phyloP scores from a whole-genome alignment of 129 eudicot species.

The Logfia minima region DNA sequence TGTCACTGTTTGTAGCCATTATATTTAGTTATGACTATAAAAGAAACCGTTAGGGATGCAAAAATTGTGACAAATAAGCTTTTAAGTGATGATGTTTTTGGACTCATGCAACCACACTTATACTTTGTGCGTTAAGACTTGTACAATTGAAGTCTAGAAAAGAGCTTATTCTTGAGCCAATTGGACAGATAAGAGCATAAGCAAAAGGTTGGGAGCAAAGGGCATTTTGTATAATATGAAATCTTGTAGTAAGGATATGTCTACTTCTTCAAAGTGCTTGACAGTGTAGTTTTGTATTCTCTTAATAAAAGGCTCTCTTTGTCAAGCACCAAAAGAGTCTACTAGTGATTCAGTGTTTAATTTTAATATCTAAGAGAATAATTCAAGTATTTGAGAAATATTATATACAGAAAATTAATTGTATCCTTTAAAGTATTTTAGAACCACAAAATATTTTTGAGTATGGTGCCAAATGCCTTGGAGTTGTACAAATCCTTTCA shows the following conservation, averaged over 20 bases:
- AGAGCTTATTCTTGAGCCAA: slow-evolving; percentile 17
- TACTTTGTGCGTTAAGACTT: slow-evolving; percentile 17
- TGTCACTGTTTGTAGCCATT: neutral
- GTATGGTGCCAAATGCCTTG: slow-evolving; percentile 25
- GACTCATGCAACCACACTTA: neutral
- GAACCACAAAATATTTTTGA: slow-evolving; percentile 12
- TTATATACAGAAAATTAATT: neutral
- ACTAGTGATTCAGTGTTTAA: neutral
- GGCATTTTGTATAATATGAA: slow-evolving; percentile 26
- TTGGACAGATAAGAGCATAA: slow-evolving; percentile 21
- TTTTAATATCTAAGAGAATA: neutral
- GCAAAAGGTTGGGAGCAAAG: slow-evolving; percentile 23
- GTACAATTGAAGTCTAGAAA: slow-evolving; percentile 7
- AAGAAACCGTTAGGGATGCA: slow-evolving; percentile 1
- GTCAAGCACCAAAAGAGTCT: slow-evolving; percentile 6
- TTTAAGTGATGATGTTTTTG: neutral
- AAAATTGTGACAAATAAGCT: neutral
- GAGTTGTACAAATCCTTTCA: slow-evolving; percentile 29
- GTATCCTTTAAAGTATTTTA: slow-evolving; percentile 9
- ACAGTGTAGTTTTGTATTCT: slow-evolving; percentile 21
- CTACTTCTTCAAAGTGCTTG: slow-evolving; percentile 21
- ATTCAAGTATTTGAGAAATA: slow-evolving; percentile 2
- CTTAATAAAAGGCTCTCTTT: slow-evolving; percentile 18
- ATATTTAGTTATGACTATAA: neutral
- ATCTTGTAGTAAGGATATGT: slow-evolving; percentile 7